Evolutionary conservation across 2,329 filamentous ascomycete species (phyloP).

Genomic region (Plectosphaerella plurivora): DNA sequence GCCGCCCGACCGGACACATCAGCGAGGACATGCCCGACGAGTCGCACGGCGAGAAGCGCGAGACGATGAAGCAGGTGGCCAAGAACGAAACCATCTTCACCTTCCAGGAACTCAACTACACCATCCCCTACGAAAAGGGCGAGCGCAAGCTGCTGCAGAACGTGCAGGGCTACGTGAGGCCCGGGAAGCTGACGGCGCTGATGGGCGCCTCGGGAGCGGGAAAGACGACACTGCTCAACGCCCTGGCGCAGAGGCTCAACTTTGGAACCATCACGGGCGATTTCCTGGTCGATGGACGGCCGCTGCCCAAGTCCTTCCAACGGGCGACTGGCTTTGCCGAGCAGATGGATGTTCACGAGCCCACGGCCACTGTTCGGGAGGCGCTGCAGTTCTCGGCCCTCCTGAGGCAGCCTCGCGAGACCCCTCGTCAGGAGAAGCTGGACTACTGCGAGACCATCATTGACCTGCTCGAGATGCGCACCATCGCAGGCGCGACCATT

Average conservation of each 20-base stretch:
- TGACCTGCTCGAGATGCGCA: slow-evolving; percentile 64
- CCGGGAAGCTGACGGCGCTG: slow-evolving; percentile 73
- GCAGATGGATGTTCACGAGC: slow-evolving; percentile 65
- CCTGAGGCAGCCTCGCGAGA: slow-evolving; percentile 55
- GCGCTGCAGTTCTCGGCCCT: slow-evolving; percentile 63
- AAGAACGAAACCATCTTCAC: slow-evolving; percentile 59
- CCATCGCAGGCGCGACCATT: slow-evolving; percentile 61
- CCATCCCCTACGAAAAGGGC: slow-evolving; percentile 53
- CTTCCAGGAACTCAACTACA: slow-evolving; percentile 46
- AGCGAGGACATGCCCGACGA: slow-evolving; percentile 55
- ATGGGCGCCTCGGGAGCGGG: slow-evolving; percentile 62
- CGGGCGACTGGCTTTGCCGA: slow-evolving; percentile 68
- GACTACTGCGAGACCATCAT: slow-evolving; percentile 65
- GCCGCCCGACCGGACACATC: slow-evolving; percentile 32
- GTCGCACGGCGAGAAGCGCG: slow-evolving; percentile 18
- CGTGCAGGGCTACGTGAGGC: slow-evolving; percentile 80
- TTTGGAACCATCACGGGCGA: slow-evolving; percentile 74
- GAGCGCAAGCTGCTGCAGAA: slow-evolving; percentile 67
- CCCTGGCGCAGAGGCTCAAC: slow-evolving; percentile 68
- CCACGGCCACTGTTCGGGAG: slow-evolving; percentile 62
- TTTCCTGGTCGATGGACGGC: slow-evolving; percentile 72
- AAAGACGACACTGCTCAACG: slow-evolving; percentile 72
- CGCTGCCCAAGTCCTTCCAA: slow-evolving; percentile 71
- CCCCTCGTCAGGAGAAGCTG: slow-evolving; percentile 57
- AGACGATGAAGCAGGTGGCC: slow-evolving; percentile 34